Evolutionary conservation across 2,329 filamentous ascomycete genomes (phyloP).

Genomic region (Botryotinia narcissicola): DNA sequence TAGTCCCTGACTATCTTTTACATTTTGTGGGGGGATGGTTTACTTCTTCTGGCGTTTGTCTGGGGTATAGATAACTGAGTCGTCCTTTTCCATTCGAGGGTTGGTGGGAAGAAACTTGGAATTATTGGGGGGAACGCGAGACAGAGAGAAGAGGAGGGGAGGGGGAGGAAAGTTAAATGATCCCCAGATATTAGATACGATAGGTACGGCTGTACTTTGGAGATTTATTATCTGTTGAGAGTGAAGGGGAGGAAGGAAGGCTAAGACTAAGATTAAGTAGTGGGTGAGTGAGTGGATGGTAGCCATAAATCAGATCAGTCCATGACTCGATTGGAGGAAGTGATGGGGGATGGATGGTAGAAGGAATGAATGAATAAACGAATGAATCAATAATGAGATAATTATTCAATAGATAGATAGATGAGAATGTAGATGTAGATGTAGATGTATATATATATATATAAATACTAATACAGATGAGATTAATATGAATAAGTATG

Average conservation of each 20-base stretch:
- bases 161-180: neutral
- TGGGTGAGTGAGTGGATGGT: too few species aligned
- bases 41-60: neutral
- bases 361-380: too few species aligned
- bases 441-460: too few species aligned
- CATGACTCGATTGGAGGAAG: neutral
- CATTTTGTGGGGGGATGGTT: slow-evolving; percentile 1
- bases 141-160: too few species aligned
- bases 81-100: neutral
- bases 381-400: too few species aligned
- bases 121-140: neutral
- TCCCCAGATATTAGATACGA: neutral
- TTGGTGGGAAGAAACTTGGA: neutral
- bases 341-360: neutral
- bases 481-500: neutral
- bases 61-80: slow-evolving; percentile 14
- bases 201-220: slow-evolving; percentile 8
- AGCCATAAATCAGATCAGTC: too few species aligned
- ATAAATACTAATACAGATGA: neutral
- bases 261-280: neutral
- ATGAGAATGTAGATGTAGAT: too few species aligned
- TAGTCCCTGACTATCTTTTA: neutral
- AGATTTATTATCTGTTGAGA: neutral
- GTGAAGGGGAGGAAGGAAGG: neutral
- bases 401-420: too few species aligned